These are phyloP conservation scores for Fragaria vesca DNA, from an alignment of 306 rosid genomes.

Conservation along the genomic window DNA sequence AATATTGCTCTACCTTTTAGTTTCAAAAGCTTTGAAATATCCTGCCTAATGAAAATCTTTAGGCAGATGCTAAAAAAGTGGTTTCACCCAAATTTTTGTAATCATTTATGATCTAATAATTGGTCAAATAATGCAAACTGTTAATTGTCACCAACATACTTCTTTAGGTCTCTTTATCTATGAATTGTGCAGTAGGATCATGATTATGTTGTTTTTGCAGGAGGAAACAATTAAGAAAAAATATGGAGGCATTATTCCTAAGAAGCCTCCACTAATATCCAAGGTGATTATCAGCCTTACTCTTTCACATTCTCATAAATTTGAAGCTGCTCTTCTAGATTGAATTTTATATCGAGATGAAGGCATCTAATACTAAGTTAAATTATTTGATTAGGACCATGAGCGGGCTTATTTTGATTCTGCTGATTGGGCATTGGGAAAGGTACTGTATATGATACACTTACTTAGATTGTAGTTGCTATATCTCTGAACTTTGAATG, in stretches of 20 bases:
- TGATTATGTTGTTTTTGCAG: conserved; percentile 42
- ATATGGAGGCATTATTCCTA: conserved; percentile 90
- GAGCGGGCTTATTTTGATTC: conserved; percentile 97
- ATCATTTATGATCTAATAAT: neutral
- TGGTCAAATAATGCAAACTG: neutral
- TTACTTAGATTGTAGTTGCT: conserved; percentile 14
- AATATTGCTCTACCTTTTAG: conserved; percentile 2
- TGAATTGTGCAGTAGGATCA: conserved; percentile 21
- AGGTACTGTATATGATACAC: conserved; percentile 48
- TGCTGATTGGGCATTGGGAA: conserved; percentile 99
- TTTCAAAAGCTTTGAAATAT: conserved; percentile 4
- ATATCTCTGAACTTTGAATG: conserved; percentile 22
- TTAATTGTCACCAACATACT: conserved; percentile 12
- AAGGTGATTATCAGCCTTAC: conserved; percentile 49
- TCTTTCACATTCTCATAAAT: neutral
- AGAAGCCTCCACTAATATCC: conserved; percentile 91
- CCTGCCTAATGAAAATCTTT: neutral
- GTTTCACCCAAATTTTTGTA: neutral
- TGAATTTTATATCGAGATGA: neutral
- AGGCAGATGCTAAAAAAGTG: neutral
- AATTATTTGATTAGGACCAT: conserved; percentile 67
- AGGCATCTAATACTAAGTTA: conserved; percentile 20
- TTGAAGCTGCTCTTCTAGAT: neutral
- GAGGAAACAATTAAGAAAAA: conserved; percentile 76
- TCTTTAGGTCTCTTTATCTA: neutral